Evolutionary conservation across 1,139 yeast genomes (phyloP), one percentile per base, ranked within the genome.

Genomic region (Pichia cactophila): DNA sequence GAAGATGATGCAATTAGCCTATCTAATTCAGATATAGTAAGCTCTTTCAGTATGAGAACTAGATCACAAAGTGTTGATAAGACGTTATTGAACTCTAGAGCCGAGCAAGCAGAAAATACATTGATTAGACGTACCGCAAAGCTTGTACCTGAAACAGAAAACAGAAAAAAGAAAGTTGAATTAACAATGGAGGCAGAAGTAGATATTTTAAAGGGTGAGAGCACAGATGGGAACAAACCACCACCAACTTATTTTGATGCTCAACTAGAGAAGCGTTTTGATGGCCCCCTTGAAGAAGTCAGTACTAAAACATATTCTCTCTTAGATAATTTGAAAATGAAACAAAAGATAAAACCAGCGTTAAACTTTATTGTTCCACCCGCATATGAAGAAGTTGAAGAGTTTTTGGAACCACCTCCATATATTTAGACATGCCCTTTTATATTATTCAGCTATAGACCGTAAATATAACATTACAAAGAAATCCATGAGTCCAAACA

Each of bases 401-500:
- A 47, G 26, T 33, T 46, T 12, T 39, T 40, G 11, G 46, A 48
- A 17, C 44, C 49, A 6, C 54, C 54, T 17, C 54, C 47, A 20
- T 51, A 51, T 38, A 10, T 44, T 7, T 42, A 43, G 26, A 11
- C 38, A 31, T 16, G 26, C 3, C 26, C 10, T 12, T 33, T 12
- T 37, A 42, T 41, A 38, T n/a, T 28, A 42, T 45, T 23, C 33
- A 42, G n/a, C 26, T 14, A 20, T 14, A 17, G 12, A 28, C 9
- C 5, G 3, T 5, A 12, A n/a, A 14, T 20, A n/a, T 10, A 5
- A 28, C 14, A 7, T 47, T 53, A 61, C 42, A 55, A 49, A 45
- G 52, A 57, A 29, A 59, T 54, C 63, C 64, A 61, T 4, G 64
- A 53, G 49, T 61, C 65, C 26, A 62, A 42, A 45, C 51, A 62